These are phyloP conservation scores for Plicaturopsis crispa DNA, from an alignment of 768 basidiomycete species.

Conservation along the genomic window DNA sequence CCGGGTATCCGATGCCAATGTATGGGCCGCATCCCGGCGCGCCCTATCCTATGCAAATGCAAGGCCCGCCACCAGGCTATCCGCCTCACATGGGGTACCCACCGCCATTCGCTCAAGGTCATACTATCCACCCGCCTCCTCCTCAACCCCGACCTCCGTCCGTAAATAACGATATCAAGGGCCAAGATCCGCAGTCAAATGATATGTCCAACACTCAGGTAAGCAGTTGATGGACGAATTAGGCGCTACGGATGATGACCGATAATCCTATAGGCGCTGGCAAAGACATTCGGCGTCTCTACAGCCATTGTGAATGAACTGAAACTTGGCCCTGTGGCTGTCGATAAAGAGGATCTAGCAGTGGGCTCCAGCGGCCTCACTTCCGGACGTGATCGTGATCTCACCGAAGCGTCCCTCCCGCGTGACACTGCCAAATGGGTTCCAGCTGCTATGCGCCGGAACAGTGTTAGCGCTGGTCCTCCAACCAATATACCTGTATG, in stretches of 20 bases:
- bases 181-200: constrained; percentile 72
- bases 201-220: constrained; percentile 71
- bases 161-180: constrained; percentile 42
- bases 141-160: constrained; percentile 12
- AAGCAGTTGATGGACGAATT: too few species aligned
- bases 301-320: constrained; percentile 61
- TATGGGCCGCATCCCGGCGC: constrained; percentile 19
- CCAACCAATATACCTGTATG: constrained; percentile 40
- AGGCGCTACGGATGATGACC: constrained; percentile 4
- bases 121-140: constrained; percentile 49
- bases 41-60: constrained; percentile 20
- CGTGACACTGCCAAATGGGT: constrained; percentile 61
- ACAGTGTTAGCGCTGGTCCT: constrained; percentile 22
- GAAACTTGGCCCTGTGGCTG: constrained; percentile 37
- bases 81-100: constrained; percentile 39
- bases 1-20: constrained; percentile 8
- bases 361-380: constrained; percentile 67
- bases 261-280: constrained; percentile 41
- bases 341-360: constrained; percentile 67
- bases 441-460: constrained; percentile 42
- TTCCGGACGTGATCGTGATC: constrained; percentile 60
- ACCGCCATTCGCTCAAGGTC: constrained; percentile 43
- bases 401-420: constrained; percentile 46
- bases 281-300: constrained; percentile 74
- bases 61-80: constrained; percentile 36